phyloP scores from a whole-genome alignment of 306 rosid species.

The Prunus fruticosa region DNA sequence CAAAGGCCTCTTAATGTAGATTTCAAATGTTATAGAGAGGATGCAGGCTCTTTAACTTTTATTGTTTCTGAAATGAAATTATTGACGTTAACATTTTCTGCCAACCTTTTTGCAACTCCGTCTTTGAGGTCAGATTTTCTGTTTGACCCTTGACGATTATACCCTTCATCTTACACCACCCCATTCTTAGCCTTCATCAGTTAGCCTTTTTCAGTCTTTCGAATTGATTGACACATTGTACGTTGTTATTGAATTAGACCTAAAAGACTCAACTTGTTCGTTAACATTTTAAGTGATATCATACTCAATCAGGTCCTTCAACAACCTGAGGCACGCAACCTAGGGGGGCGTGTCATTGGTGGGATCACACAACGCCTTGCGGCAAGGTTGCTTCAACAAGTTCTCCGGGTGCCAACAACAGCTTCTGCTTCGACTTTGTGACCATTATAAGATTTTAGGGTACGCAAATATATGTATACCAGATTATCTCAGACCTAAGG shows the following conservation, averaged over 20 bases:
- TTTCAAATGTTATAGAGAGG: neutral
- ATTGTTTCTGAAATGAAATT: neutral
- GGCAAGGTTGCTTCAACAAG: slow-evolving; percentile 82
- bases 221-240: neutral
- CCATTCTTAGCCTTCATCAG: neutral
- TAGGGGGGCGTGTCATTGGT: slow-evolving; percentile 68
- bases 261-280: neutral
- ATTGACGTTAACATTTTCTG: neutral
- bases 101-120: neutral
- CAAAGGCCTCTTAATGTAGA: neutral
- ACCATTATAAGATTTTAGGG: slow-evolving; percentile 6
- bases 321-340: slow-evolving; percentile 77
- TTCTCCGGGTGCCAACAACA: slow-evolving; percentile 57
- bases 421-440: slow-evolving; percentile 38
- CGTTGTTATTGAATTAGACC: neutral
- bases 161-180: neutral
- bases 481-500: neutral
- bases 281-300: neutral
- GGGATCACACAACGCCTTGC: slow-evolving; percentile 91
- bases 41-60: neutral
- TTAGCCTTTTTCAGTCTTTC: neutral
- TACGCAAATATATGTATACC: neutral
- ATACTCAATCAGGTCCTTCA: slow-evolving; percentile 62
- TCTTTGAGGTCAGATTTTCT: neutral
- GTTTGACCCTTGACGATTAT: neutral